Percentiles rank a stretch among this genome's conserved stretches.
These are phyloP conservation scores for Arthromyces matolae DNA, from an alignment of 768 basidiomycete species.

Conservation along the genomic window DNA sequence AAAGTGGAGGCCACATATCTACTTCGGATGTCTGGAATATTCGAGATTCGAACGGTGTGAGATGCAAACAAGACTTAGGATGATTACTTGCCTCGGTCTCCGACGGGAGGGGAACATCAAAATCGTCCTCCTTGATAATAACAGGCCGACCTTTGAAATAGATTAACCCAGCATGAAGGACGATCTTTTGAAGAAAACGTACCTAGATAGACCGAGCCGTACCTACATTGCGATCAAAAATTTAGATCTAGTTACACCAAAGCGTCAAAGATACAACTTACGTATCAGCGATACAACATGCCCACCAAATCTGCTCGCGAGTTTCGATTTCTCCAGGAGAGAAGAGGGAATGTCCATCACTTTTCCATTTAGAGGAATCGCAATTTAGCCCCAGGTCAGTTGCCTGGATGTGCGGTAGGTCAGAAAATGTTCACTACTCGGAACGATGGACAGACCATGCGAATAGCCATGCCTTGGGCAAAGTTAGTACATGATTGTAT, in stretches of 20 bases:
- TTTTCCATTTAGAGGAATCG: constrained; percentile 71
- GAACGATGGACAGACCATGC: constrained; percentile 50
- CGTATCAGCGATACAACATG: constrained; percentile 69
- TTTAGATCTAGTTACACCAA: not conserved
- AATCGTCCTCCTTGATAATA: constrained; percentile 65
- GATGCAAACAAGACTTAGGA: not conserved
- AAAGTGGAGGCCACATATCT: constrained; percentile 48
- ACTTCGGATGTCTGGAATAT: constrained; percentile 63
- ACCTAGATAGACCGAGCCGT: constrained; percentile 77
- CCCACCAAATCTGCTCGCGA: constrained; percentile 79
- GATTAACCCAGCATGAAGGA: constrained; percentile 10
- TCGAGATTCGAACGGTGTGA: constrained; percentile 7
- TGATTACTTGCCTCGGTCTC: constrained; percentile 43
- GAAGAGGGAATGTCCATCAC: constrained; percentile 58
- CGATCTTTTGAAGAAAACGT: constrained; percentile 10
- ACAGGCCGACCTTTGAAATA: constrained; percentile 53
- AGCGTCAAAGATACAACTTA: constrained; percentile 29
- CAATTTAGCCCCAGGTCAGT: constrained; percentile 80
- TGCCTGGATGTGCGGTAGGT: constrained; percentile 41
- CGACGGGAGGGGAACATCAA: constrained; percentile 61
- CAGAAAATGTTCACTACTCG: not conserved
- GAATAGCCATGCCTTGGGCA: constrained; percentile 59
- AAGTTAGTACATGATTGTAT: not conserved
- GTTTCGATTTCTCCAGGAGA: constrained; percentile 63
- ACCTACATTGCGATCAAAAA: constrained; percentile 33